Base-by-base conservation (phyloP, 2,329 filamentous ascomycete species). In the Ustilaginoidea virens region DNA sequence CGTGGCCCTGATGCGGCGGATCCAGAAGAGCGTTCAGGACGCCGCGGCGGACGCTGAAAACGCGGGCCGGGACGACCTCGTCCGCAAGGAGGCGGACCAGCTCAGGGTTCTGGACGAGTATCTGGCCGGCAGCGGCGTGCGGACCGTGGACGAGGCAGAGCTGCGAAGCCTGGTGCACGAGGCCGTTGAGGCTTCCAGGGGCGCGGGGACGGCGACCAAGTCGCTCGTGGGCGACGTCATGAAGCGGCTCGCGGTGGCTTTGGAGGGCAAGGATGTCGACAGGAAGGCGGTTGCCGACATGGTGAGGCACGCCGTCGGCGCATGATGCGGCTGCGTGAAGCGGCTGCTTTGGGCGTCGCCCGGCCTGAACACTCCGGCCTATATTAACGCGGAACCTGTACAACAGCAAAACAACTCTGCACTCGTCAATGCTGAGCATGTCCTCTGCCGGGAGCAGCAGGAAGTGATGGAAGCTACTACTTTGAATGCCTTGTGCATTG, bases 71-170 rank as follows among this genome's bases (percentile, higher is more conserved):
- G 55, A 66, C 15, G 81, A 87, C 47, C 53, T 87, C 20, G 75
- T 68, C 0, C 67, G 72, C 32, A 80, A 79, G 55, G 80, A 87
- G 56, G 58, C 70, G 36, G 57, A 55, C 8, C 77, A 86, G 53
- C 55, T 77, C 27, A 53, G 53, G 18, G 62, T 87, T 3, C 46
- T 85, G 42, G 61, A 75, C 22, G 72, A 73, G 41, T 83, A 82
- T 49, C 57, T 69, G 4, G 59, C 61, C 6, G 58, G 55, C 35
- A 70, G 69, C 38, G 66, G 64, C 6, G 64, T 82, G 9, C 57
- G 73, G 49, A 63, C 61, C 9, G 42, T 82, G 30, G 52, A 57
- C 2, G 60, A 66, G 35, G 68, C 66, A 5, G 66, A 81, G 46
- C 55, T 86, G 13, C 58, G 57, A 43, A 48, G 47, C 3, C 42